Evolutionary conservation across 495 filamentous ascomycete species (phyloP).

Genomic region (Astrocystis sublimbata): DNA sequence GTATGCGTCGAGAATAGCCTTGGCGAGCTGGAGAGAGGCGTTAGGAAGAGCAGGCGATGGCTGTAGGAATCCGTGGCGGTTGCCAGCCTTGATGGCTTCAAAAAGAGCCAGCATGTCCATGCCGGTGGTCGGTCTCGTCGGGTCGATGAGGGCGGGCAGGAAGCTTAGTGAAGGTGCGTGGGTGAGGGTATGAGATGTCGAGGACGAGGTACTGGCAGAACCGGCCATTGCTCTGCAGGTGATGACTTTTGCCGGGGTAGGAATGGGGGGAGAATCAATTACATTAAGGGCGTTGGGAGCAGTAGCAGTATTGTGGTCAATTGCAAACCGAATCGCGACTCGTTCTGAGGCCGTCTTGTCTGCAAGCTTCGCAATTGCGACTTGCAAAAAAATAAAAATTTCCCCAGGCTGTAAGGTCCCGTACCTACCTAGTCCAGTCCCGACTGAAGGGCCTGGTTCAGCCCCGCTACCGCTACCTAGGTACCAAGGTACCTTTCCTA

Average conservation of each 20-base stretch:
- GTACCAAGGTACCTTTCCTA: background rate
- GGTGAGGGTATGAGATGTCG: conserved; percentile 57
- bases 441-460: too few species aligned
- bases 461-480: background rate
- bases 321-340: conserved; percentile 3
- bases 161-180: conserved; percentile 38
- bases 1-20: conserved; percentile 73
- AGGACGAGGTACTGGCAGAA: conserved; percentile 50
- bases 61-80: conserved; percentile 67
- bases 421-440: too few species aligned
- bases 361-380: too few species aligned
- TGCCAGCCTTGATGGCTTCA: conserved; percentile 44
- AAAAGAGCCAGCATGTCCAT: conserved; percentile 48
- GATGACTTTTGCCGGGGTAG: background rate
- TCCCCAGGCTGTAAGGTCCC: conserved; percentile 22
- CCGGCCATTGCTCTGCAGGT: conserved; percentile 47
- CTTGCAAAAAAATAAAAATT: conserved; percentile 30
- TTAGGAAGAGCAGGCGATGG: conserved; percentile 63
- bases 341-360: conserved; percentile 5
- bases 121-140: conserved; percentile 33
- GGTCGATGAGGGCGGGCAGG: conserved; percentile 29
- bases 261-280: background rate
- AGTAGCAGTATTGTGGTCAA: conserved; percentile 11
- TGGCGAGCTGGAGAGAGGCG: conserved; percentile 67
- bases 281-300: background rate